Evolutionary conservation across 352 stramenopile genomes (phyloP), one percentile per base, ranked within the genome.

Genomic region (Phytophthora podocarpi): DNA sequence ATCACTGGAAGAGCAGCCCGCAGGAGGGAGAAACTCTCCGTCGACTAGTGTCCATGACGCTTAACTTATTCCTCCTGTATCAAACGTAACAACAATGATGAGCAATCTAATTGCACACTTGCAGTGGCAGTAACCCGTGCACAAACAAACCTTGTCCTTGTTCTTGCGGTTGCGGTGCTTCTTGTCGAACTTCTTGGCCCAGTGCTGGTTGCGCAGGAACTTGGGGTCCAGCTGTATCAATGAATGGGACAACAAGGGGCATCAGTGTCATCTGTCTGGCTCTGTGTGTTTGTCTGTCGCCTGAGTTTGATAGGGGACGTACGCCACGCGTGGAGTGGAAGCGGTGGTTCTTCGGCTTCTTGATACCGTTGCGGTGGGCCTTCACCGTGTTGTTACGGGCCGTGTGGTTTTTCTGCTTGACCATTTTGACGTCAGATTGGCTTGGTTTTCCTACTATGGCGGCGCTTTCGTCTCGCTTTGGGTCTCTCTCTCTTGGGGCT

Each of bases 351-450:
- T 98, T 98, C 65, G 91, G 92, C 91, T 98, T 98, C 82, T 98
- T 98, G 80, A 99, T 98, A 68, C 96, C 96, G 76, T 98, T 98
- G 76, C 87, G 87, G 77, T 98, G 95, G 51, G 96, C 96, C 89
- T 99, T 99, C 80, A 97, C 89, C 59, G 94, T 98, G 68, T 97
- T 94, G 89, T 99, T 99, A 80, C 97, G 95, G 67, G 93, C 93
- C 59, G 95, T 98, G 83, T 98, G 97, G 84, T 99, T 98, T 93
- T 99, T 99, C 94, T 97, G 90, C 88, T 97, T 94, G 80, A 94
- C 85, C 85, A 94, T 94, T 68, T 75, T 90, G 59, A 69, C 78
- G 70, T 78, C 59, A 55, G 66, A 75, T 69, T 76, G 53, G 64
- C 72, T 84, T 80, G 67, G 75, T 72, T 82, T 84, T 80, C 69